Conservation (phyloP, 2,329 filamentous ascomycete genomes). For the Colletotrichum sp. region DNA sequence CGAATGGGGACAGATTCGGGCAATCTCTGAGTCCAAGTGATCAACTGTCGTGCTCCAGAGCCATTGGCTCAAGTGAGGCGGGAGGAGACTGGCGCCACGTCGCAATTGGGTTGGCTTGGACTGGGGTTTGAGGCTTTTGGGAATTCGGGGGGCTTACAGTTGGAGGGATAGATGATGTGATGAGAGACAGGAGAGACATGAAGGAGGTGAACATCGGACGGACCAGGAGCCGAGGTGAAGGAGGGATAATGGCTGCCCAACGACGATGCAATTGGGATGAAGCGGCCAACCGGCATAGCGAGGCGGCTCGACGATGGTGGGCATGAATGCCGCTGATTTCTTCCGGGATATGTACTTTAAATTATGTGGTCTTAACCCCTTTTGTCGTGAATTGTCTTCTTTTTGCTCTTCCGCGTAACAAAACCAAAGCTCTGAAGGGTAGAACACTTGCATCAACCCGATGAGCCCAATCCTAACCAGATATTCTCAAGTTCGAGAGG, state of each 20-base stretch:
- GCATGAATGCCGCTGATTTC: conserved; percentile 16
- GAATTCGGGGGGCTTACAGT: neutral
- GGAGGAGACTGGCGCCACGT: conserved; percentile 24
- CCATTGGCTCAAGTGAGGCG: conserved; percentile 22
- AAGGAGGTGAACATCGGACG: conserved; percentile 6
- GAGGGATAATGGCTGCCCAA: conserved; percentile 25
- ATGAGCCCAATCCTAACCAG: neutral
- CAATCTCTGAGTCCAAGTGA: conserved; percentile 18
- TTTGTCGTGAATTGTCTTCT: neutral
- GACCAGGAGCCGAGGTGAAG: neutral
- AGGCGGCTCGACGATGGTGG: conserved; percentile 5
- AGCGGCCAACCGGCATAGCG: conserved; percentile 10
- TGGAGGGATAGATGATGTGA: conserved; percentile 1
- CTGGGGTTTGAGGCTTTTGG: conserved; percentile 6
- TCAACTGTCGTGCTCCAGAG: conserved; percentile 20
- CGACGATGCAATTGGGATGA: conserved; percentile 7
- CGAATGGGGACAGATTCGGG: conserved; percentile 9
- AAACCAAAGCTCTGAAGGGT: neutral
- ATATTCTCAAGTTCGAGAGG: neutral
- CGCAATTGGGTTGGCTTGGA: conserved; percentile 18
- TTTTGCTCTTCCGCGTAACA: neutral
- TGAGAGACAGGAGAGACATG: neutral
- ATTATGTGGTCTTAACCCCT: conserved; percentile 2
- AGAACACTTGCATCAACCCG: neutral
- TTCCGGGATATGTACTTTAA: neutral